Evolutionary conservation across 2,329 filamentous ascomycete genomes (phyloP).

Genomic region (Dactylellina cionopaga): DNA sequence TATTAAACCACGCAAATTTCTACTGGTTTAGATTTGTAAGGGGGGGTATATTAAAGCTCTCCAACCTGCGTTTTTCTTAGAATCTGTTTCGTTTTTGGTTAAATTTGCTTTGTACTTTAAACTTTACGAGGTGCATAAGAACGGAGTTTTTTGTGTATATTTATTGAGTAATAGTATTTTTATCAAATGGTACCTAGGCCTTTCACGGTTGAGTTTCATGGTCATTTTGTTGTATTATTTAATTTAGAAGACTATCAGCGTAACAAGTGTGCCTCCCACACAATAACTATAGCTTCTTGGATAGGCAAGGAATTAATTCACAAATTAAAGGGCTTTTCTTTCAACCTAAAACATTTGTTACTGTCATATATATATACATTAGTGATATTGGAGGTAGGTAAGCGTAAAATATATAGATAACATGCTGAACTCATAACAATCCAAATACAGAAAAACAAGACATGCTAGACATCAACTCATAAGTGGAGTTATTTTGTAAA

Average conservation of each 20-base stretch:
- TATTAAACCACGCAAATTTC: neutral
- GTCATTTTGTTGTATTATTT: too few relatives aligned
- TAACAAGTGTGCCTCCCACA: too few relatives aligned
- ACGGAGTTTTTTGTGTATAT: too few relatives aligned
- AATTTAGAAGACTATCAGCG: too few relatives aligned
- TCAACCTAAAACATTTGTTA: constrained; percentile 20
- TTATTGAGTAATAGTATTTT: too few relatives aligned
- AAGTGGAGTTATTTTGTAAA: neutral
- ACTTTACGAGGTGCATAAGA: too few relatives aligned
- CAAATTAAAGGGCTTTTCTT: neutral
- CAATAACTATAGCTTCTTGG: too few relatives aligned
- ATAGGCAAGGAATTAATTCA: too few relatives aligned
- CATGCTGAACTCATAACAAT: constrained; percentile 4
- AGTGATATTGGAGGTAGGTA: neutral
- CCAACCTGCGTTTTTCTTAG: neutral
- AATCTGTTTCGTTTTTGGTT: neutral
- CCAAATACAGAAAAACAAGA: neutral
- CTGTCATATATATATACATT: constrained; percentile 40
- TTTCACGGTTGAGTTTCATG: too few relatives aligned
- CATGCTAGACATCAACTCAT: neutral
- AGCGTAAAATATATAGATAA: constrained; percentile 1
- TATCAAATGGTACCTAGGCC: too few relatives aligned
- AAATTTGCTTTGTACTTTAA: too few relatives aligned
- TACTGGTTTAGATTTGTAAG: neutral
- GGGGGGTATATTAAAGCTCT: neutral